These are phyloP conservation scores for Talaromyces borbonicus DNA, from an alignment of 495 filamentous ascomycete genomes.

Conservation along the genomic window DNA sequence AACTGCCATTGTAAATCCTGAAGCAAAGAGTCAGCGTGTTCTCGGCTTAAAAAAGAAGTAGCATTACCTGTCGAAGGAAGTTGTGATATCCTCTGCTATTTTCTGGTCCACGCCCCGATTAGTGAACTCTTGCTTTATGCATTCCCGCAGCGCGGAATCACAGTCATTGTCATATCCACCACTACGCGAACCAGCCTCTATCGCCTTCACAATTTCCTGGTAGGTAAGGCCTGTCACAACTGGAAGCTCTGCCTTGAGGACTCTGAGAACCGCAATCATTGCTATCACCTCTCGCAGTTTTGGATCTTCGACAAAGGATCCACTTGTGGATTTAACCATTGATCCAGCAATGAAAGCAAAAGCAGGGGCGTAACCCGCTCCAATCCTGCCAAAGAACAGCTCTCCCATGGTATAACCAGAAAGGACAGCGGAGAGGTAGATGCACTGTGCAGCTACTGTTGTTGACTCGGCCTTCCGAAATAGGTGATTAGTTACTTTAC, in stretches of 20 bases:
- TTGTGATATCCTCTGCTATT: too few species aligned
- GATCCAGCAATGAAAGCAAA: neutral
- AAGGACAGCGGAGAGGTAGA: neutral
- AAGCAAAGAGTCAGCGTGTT: too few species aligned
- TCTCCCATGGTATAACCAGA: neutral
- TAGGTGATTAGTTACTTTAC: neutral
- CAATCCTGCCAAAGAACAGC: neutral
- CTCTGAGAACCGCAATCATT: neutral
- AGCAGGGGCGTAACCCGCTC: neutral
- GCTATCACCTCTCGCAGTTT: neutral
- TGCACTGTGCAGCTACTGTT: neutral
- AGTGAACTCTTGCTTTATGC: too few species aligned
- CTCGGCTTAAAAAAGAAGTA: too few species aligned
- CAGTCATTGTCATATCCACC: neutral
- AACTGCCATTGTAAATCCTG: neutral
- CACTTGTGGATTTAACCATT: neutral
- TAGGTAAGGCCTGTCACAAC: neutral
- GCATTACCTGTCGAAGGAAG: too few species aligned
- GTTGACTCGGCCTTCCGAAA: neutral
- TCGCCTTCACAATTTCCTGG: neutral
- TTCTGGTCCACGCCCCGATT: too few species aligned
- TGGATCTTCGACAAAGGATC: neutral
- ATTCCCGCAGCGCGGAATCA: too few species aligned
- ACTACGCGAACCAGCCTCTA: neutral
- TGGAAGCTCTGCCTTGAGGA: neutral